Evolutionary conservation across 139 green algal genomes (phyloP), one percentile per base, ranked within the genome.

Genomic region (Chlamydomonas incerta): DNA sequence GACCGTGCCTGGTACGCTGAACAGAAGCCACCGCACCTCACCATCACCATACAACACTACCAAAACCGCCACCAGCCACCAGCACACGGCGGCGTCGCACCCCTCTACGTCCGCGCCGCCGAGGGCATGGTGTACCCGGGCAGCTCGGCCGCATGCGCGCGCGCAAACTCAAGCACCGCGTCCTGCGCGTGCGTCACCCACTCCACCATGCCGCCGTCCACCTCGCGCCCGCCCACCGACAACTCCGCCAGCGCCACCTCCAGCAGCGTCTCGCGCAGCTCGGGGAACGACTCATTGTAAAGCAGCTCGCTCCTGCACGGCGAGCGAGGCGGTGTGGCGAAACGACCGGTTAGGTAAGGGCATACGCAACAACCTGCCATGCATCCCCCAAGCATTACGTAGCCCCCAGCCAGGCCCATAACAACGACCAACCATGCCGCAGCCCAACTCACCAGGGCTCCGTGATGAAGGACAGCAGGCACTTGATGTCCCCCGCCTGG

Each of bases 271-370:
- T 86, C 66, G 24, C 90, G 85, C 57, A 95, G 70, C 29, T 46
- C 70, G 29, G 63, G 24, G 50, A 95, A 93, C 1, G 63, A 24
- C 55, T 95, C 92, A n/a, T 93, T 90, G 67, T 88, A 88, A 52
- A 95, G 84, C 66, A 91, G n/a, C 33, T 90, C 72, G 26, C 79
- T 62, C 41, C 41, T 50, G 41, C 8, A 8, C n/a, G n/a, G n/a
- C n/a, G n/a, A n/a, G n/a, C n/a, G n/a, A n/a, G n/a, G n/a, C n/a
- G n/a, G n/a, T n/a, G n/a, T n/a, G n/a, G n/a, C n/a, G n/a, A n/a
- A n/a, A n/a, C n/a, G n/a, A n/a, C n/a, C n/a, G n/a, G n/a, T n/a
- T n/a, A n/a, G n/a, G n/a, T n/a, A n/a, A n/a, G n/a, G n/a, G n/a
- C n/a, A n/a, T n/a, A n/a, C n/a, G n/a, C n/a, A n/a, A n/a, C n/a